Base-by-base conservation (phyloP, 257 asterid species). In the Scutellaria minor region DNA sequence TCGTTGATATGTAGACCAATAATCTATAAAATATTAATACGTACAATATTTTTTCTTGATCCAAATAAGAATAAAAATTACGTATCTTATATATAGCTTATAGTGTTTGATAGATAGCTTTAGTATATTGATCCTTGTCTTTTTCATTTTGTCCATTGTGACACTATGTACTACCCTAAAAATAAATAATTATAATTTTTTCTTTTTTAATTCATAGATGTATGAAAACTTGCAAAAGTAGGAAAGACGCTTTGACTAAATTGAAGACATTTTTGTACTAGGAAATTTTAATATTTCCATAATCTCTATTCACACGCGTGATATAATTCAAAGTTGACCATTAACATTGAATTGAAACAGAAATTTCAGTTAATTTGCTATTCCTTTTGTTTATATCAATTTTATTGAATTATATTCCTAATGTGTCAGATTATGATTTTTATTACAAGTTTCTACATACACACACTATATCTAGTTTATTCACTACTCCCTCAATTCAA, bases 51-150 rank as follows among this genome's bases (percentile, higher is more conserved):
- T 40, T 69, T 54, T 73, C 55, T 52, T 63, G 66, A 74, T 64
- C 66, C 72, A 64, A 39, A 31, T 64, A 44, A 74, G 55, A 1
- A 41, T 47, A 72, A 37, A 64, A 58, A 41, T 31, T 10, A 44
- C 8, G 12, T 8, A 75, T 51, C 59, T 37, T 65, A 31, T 31
- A 31, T 65, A 31, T 31, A 31, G 37, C 37, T 31, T 2, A 31
- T 31, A 45, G 77, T 71, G 77, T 15, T 69, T 76, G 76, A 62
- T 64, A 12, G 11, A 48, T 53, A 55, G 61, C 55, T 64, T 47
- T 39, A 31, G 66, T 50, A 63, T 18, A 40, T 41, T 48, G 66
- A 56, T 57, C 61, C 52, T 20, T 40, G 68, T 40, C 73, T 47
- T 46, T 66, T 41, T 68, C 65, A 59, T 48, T 65, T 65, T 62